Conservation (phyloP, 805 yeast genomes). For the Kuraishia piskuri region DNA sequence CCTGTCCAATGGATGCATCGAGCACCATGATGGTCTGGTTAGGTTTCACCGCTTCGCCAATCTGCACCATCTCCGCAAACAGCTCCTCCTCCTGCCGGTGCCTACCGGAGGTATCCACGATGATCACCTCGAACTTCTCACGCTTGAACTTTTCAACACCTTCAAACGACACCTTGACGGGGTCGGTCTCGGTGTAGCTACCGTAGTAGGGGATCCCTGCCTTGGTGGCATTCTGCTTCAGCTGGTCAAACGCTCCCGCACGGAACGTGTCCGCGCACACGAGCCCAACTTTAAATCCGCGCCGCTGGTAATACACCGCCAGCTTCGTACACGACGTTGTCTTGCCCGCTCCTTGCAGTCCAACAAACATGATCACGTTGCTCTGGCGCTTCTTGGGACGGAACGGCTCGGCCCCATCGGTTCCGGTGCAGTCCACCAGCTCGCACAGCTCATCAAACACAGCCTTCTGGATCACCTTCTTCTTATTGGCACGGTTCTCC, state of each 20-base stretch:
- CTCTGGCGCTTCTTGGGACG: conserved; percentile 80
- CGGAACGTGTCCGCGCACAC: conserved; percentile 99
- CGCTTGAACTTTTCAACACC: conserved; percentile 90
- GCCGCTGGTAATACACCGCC: conserved; percentile 87
- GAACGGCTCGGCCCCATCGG: conserved; percentile 25
- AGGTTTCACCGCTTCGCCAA: conserved; percentile 82
- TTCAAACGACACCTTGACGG: conserved; percentile 81
- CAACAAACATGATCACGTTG: conserved; percentile 93
- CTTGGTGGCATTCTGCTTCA: conserved; percentile 94
- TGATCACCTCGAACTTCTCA: conserved; percentile 86
- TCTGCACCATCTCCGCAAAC: conserved; percentile 92
- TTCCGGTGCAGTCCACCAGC: conserved; percentile 62
- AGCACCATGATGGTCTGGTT: conserved; percentile 95
- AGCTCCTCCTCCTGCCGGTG: conserved; percentile 91
- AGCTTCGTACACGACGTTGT: conserved; percentile 95
- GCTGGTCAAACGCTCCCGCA: conserved; percentile 99
- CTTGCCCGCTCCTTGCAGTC: conserved; percentile 98
- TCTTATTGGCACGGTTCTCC: conserved; percentile 58
- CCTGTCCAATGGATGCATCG: conserved; percentile 97
- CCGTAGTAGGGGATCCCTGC: conserved; percentile 94
- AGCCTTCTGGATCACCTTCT: conserved; percentile 77
- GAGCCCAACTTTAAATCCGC: conserved; percentile 91
- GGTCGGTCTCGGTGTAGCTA: conserved; percentile 91
- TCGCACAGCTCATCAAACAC: conserved; percentile 89
- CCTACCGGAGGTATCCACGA: conserved; percentile 97